These are phyloP conservation scores for Aphanomyces invadans DNA, from an alignment of 352 stramenopile genomes.

Conservation along the genomic window DNA sequence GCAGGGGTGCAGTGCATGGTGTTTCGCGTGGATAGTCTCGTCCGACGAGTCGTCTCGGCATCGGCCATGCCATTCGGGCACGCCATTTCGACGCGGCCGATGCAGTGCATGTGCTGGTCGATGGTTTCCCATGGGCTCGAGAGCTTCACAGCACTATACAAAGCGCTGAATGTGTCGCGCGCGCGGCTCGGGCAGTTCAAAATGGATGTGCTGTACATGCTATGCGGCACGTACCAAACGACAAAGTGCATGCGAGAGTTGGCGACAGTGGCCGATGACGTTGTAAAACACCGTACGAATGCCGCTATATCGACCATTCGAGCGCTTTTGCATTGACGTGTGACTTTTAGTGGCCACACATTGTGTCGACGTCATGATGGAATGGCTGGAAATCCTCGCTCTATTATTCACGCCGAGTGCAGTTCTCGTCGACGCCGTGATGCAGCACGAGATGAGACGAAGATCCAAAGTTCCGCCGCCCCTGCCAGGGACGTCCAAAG, in stretches of 20 bases:
- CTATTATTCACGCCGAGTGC: background rate
- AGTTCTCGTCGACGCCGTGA: background rate
- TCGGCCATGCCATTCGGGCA: background rate
- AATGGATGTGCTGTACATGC: slow-evolving; percentile 16
- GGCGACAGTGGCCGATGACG: background rate
- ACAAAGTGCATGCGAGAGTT: background rate
- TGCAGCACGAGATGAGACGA: no score
- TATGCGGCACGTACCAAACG: background rate
- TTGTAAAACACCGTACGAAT: no score
- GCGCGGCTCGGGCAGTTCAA: slow-evolving; percentile 18
- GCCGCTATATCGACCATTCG: no score
- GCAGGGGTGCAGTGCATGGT: slow-evolving; percentile 4
- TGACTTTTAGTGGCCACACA: background rate
- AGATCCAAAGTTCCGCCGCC: no score
- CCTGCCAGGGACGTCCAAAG: background rate
- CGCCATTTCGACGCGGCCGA: background rate
- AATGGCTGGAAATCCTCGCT: background rate
- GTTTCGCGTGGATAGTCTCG: slow-evolving; percentile 1
- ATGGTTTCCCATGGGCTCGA: background rate
- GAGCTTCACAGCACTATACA: slow-evolving; percentile 7
- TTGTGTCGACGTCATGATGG: background rate
- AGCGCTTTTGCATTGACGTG: background rate
- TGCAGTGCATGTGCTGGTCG: background rate
- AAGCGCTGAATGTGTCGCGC: background rate
- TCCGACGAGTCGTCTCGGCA: background rate